Conservation (phyloP, 2,329 filamentous ascomycete species). For the Leptographium radiaticola region DNA sequence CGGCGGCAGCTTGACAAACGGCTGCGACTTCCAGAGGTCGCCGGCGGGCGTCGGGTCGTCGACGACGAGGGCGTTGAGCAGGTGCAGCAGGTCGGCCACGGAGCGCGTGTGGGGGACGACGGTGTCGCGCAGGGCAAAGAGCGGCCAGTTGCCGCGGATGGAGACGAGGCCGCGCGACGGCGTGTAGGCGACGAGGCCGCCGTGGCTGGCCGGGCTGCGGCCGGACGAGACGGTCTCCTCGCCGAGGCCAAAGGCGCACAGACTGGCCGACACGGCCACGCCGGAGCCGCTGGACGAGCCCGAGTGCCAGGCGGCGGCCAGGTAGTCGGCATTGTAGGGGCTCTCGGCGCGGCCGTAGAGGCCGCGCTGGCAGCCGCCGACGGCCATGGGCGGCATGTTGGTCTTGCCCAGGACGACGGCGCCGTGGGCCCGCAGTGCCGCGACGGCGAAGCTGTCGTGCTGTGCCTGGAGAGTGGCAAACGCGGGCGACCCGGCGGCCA, state of each 20-base stretch:
- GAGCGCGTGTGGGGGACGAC: constrained; percentile 23
- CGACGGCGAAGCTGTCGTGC: not conserved
- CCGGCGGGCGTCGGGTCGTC: not conserved
- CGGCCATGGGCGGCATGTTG: not conserved
- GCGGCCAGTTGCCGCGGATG: constrained; percentile 37
- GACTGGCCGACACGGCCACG: not conserved
- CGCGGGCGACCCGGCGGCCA: not conserved
- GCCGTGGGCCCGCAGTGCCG: not conserved
- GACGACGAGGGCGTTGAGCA: not conserved
- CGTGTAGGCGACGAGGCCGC: constrained; percentile 41
- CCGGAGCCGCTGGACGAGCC: not conserved
- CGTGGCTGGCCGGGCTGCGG: constrained; percentile 23
- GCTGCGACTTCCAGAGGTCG: not conserved
- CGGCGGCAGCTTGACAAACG: not conserved
- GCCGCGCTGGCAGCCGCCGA: not conserved
- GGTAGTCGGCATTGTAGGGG: not conserved
- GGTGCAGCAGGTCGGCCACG: not conserved
- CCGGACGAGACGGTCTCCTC: not conserved
- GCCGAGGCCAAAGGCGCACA: not conserved
- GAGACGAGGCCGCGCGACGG: constrained; percentile 39
- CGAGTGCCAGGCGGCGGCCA: not conserved
- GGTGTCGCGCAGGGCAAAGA: constrained; percentile 43
- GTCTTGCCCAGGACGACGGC: not conserved
- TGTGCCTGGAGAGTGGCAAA: not conserved
- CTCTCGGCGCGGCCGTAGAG: not conserved